phyloP scores from a whole-genome alignment of 345 rosid species.

The Euclidium syriacum region DNA sequence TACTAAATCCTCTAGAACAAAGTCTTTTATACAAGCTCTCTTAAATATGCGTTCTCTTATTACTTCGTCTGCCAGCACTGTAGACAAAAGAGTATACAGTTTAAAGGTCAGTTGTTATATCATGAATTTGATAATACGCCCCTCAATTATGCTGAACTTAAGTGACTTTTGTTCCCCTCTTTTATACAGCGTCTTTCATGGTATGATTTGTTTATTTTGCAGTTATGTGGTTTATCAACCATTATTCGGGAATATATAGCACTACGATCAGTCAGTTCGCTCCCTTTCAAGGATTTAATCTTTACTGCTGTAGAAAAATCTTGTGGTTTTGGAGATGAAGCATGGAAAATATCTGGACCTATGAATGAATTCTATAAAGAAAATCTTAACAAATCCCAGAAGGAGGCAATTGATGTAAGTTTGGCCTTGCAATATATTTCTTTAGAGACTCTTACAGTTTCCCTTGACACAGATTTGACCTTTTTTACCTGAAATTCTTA shows the following conservation, averaged over 20 bases:
- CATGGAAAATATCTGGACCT: conserved; percentile 78
- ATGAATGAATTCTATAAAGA: conserved; percentile 53
- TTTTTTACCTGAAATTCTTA: background rate
- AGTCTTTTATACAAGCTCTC: conserved; percentile 45
- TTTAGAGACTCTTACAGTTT: background rate
- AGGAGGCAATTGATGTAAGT: conserved; percentile 85
- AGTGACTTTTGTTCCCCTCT: background rate
- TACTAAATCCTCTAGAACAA: conserved; percentile 29
- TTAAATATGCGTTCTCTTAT: conserved; percentile 50
- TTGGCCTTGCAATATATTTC: background rate
- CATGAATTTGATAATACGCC: background rate
- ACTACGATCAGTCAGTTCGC: conserved; percentile 62
- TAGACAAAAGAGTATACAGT: conserved; percentile 54
- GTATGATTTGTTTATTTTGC: conserved; percentile 22
- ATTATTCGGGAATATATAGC: conserved; percentile 87
- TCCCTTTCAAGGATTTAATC: conserved; percentile 91
- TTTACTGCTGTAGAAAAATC: conserved; percentile 48
- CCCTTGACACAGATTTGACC: conserved; percentile 5
- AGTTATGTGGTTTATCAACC: conserved; percentile 93
- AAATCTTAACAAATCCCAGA: conserved; percentile 75
- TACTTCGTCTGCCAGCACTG: conserved; percentile 44
- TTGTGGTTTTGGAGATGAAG: conserved; percentile 48
- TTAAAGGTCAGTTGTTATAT: conserved; percentile 52
- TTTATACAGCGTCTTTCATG: background rate
- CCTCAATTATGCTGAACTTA: background rate